These are phyloP conservation scores for Cladorrhinum samala DNA, from an alignment of 495 filamentous ascomycete genomes.

Conservation along the genomic window DNA sequence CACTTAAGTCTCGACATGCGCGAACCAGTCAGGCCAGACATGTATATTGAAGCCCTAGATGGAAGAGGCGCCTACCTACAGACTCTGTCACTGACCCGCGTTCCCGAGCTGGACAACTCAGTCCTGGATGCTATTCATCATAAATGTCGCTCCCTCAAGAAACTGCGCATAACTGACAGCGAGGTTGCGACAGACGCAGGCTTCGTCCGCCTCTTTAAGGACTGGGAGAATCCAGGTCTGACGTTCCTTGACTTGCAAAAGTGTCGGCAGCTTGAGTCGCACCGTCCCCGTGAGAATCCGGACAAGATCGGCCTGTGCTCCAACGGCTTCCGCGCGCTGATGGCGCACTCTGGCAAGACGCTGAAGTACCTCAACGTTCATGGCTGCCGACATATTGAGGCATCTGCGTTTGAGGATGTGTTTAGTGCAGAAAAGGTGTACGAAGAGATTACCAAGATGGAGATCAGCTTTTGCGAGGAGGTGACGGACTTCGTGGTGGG, in stretches of 20 bases:
- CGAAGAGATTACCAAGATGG: slow-evolving; percentile 58
- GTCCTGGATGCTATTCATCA: slow-evolving; percentile 60
- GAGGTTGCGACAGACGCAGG: slow-evolving; percentile 65
- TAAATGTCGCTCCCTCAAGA: slow-evolving; percentile 58
- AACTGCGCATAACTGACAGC: slow-evolving; percentile 73
- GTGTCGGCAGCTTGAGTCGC: slow-evolving; percentile 66
- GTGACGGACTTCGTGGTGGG: slow-evolving; percentile 71
- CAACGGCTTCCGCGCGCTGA: slow-evolving; percentile 67
- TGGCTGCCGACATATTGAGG: slow-evolving; percentile 71
- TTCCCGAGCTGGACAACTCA: slow-evolving; percentile 51
- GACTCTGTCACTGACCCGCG: slow-evolving; percentile 66
- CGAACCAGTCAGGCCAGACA: slow-evolving; percentile 46
- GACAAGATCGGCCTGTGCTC: slow-evolving; percentile 64
- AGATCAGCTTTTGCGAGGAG: slow-evolving; percentile 69
- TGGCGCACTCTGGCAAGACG: slow-evolving; percentile 68
- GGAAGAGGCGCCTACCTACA: slow-evolving; percentile 53
- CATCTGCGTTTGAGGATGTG: slow-evolving; percentile 59
- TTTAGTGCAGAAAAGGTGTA: slow-evolving; percentile 59
- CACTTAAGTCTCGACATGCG: slow-evolving; percentile 66
- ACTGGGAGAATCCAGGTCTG: slow-evolving; percentile 68
- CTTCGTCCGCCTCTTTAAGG: slow-evolving; percentile 61
- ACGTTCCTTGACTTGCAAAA: slow-evolving; percentile 63
- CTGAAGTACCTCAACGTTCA: slow-evolving; percentile 63
- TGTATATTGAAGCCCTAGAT: slow-evolving; percentile 54
- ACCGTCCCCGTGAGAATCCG: slow-evolving; percentile 46